A percentile compares a stretch with the other conserved stretches of the same genome.
phyloP scores from a whole-genome alignment of 2,329 filamentous ascomycete species.

The Ophiostoma australiae region DNA sequence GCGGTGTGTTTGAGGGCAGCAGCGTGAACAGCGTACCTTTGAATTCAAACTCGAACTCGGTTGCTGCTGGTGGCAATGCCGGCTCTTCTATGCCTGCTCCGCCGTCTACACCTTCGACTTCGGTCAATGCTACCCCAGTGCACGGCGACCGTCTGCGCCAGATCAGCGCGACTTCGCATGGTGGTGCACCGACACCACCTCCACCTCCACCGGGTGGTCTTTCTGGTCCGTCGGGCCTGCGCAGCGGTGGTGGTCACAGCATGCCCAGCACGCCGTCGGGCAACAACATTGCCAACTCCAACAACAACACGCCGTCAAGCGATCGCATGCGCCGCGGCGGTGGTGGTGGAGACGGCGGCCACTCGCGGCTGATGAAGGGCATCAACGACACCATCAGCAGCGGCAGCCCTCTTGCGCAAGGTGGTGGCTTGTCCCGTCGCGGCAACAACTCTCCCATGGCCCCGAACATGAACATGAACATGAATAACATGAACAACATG shows the following conservation, averaged over 20 bases:
- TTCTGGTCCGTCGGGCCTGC: neutral
- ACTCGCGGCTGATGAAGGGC: slow-evolving; percentile 43
- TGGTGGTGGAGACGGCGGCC: slow-evolving; percentile 37
- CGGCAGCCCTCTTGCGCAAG: slow-evolving; percentile 20
- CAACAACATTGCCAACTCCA: neutral
- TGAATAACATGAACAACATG: neutral
- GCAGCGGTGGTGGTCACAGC: neutral
- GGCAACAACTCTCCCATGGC: slow-evolving; percentile 28
- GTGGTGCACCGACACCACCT: neutral
- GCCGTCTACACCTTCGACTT: slow-evolving; percentile 20
- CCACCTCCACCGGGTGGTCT: slow-evolving; percentile 14
- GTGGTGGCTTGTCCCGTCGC: slow-evolving; percentile 34
- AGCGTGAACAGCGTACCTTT: neutral
- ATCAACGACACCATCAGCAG: slow-evolving; percentile 44
- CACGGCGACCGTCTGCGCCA: slow-evolving; percentile 25
- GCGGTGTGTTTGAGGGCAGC: slow-evolving; percentile 33
- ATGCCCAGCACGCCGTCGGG: slow-evolving; percentile 20
- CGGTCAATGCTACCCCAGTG: slow-evolving; percentile 26
- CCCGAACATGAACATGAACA: slow-evolving; percentile 21
- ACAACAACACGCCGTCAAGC: slow-evolving; percentile 23
- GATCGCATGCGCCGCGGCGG: slow-evolving; percentile 39
- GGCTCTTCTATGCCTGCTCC: neutral
- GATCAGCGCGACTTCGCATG: neutral
- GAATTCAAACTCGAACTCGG: neutral
- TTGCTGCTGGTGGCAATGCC: neutral